Evolutionary conservation across 2,329 filamentous ascomycete genomes (phyloP), one percentile per base, ranked within the genome.

Genomic region (Colletotrichum musicola): DNA sequence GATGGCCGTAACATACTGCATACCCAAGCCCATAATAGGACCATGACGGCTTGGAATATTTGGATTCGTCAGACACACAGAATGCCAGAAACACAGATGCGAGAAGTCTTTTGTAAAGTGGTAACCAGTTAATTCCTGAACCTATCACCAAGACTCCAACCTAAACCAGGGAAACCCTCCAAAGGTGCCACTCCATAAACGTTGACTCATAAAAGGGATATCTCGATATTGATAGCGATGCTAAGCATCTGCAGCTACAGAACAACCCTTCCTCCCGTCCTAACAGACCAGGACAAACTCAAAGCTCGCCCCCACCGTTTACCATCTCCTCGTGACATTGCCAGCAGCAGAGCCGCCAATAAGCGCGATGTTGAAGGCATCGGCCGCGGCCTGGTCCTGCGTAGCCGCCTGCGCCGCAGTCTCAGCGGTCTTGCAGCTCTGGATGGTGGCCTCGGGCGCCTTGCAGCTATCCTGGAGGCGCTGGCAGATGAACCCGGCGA

Each of bases 401-500:
- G 64, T 65, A 14, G 66, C 66, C 6, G 73, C 69, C 4, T 70
- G 68, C 4, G 69, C 70, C 4, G 67, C 71, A 2, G 68, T 64
- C 54, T 65, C 47, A 5, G 74, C 74, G 25, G 35, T 18, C 18
- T 62, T 60, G 57, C 71, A 72, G 44, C 13, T 46, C 5, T 30
- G 44, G 10, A 69, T 13, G 40, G 62, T 60, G 12, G 61, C 68
- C 20, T 38, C 18, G 14, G 70, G 57, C 1, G 70, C 70, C 70
- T 74, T 73, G 72, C 74, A 76, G 25, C 64, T 67, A 53, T 75
- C 79, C 38, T 73, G 65, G 20, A 85, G 75, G 62, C 82, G 82
- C 47, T 78, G 74, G 75, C 83, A 85, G 74, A 85, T 84, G 73
- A 86, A 86, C 53, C 77, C 71, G 14, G 84, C 78, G 71, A 86